Base-by-base conservation (phyloP, 1,139 yeast species). In the Nakaseomyces nivariensis region DNA sequence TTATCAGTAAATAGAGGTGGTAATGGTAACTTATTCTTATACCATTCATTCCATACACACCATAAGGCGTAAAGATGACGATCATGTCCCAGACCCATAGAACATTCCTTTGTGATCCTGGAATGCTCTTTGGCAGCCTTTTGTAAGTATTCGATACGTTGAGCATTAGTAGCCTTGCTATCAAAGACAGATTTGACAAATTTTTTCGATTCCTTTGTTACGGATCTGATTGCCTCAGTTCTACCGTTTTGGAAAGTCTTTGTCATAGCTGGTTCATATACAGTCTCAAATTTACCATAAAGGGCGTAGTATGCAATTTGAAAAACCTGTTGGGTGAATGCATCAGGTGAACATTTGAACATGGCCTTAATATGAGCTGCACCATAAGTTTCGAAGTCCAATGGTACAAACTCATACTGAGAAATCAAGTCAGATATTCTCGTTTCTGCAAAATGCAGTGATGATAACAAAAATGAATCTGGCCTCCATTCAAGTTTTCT, bases 251-350 rank as follows among this genome's bases (percentile, higher is more conserved):
- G 76, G 63, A 82, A 89, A 52, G 74, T 74, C 66, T 89, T 89
- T 1, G 96, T 89, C 97, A 89, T 89, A 10, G 96, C 96, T 3
- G 97, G 97, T 69, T 89, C 97, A 67, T 89, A 89, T 11, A 96
- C 87, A 58, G 95, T 86, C 66, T 88, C 97, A 42, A 88, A 94
- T 62, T 85, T 85, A 45, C 97, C 97, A 64, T 89, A 89, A 48
- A 89, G 75, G 0, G 96, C 94, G 64, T 87, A 89, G 67, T 88
- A 89, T 9, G 96, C 88, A 4, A 94, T 88, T 67, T 89, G 97
- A 73, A 88, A 88, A 22, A 90, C 85, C 94, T 89, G 88, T 68
- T 89, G 97, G 44, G 85, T 85, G 68, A 85, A 89, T 0, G 97
- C 97, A 72, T 89, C 97, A 0, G 97, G 97, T 5, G 95, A 85